Conservation (phyloP, 768 basidiomycete species). For the Leccinellum rugosiceps region DNA sequence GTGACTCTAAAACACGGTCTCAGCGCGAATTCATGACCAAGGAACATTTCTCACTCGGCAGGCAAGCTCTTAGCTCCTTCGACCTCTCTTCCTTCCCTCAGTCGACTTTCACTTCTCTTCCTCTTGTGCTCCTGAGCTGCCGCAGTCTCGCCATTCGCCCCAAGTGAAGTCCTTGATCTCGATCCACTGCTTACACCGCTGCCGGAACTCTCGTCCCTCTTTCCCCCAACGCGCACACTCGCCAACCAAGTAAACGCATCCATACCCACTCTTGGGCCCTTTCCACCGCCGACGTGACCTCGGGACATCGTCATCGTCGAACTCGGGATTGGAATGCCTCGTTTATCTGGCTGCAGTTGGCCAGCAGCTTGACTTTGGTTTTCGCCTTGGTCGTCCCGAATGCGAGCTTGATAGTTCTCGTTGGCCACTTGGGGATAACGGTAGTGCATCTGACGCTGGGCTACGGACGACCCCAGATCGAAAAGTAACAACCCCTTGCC, state of each 20-base stretch:
- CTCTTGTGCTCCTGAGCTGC: conserved; percentile 22
- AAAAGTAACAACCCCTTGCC: conserved; percentile 26
- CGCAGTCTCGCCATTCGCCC: conserved; percentile 10
- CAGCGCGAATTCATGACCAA: background rate
- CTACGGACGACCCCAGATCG: conserved; percentile 35
- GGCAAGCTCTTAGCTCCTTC: conserved; percentile 54
- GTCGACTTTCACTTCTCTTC: conserved; percentile 48
- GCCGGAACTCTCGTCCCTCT: conserved; percentile 55
- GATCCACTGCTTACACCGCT: conserved; percentile 44
- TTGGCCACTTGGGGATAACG: conserved; percentile 21
- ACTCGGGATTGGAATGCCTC: conserved; percentile 23
- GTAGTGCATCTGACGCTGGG: conserved; percentile 32
- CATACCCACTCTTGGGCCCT: conserved; percentile 58
- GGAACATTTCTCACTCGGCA: conserved; percentile 56
- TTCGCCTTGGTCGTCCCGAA: conserved; percentile 15
- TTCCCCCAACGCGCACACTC: conserved; percentile 62
- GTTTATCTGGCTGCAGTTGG: conserved; percentile 13
- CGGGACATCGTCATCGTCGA: conserved; percentile 44
- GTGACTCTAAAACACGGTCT: conserved; percentile 52
- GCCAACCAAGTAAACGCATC: conserved; percentile 72
- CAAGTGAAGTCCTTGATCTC: conserved; percentile 37
- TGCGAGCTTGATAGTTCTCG: conserved; percentile 11
- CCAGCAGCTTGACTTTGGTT: conserved; percentile 1
- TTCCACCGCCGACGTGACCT: conserved; percentile 45
- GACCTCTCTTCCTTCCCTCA: conserved; percentile 29